phyloP scores from a whole-genome alignment of 331 rosid genomes.

The Quercus tomentella region DNA sequence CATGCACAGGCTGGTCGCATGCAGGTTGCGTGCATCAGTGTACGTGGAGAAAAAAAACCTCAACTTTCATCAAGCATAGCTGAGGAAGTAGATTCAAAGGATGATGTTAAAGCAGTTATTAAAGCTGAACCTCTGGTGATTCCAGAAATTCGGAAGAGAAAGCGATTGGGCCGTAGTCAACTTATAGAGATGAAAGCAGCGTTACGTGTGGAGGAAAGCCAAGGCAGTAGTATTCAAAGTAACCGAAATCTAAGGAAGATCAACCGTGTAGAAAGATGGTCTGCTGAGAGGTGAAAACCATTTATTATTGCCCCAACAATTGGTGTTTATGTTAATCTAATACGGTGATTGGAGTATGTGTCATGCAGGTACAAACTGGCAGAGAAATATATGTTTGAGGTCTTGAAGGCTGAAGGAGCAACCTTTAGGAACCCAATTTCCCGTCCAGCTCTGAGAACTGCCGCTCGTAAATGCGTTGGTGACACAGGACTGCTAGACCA shows the following conservation, averaged over 20 bases:
- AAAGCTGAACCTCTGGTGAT: conserved; percentile 36
- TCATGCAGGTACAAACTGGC: conserved; percentile 64
- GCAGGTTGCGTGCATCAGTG: conserved; percentile 22
- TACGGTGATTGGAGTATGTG: not conserved
- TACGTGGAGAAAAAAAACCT: conserved; percentile 23
- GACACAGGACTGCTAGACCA: conserved; percentile 93
- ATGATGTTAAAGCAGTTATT: conserved; percentile 26
- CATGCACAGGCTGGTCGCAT: conserved; percentile 34
- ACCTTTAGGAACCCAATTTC: conserved; percentile 63
- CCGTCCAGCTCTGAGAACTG: conserved; percentile 59
- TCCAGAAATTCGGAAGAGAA: conserved; percentile 56
- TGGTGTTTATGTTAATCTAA: not conserved
- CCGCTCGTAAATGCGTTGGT: conserved; percentile 72
- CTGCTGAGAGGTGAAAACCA: conserved; percentile 54
- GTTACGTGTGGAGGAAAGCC: conserved; percentile 20
- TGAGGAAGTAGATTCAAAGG: conserved; percentile 35
- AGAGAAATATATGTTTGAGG: conserved; percentile 67
- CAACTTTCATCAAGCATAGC: conserved; percentile 23
- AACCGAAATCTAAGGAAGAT: conserved; percentile 36
- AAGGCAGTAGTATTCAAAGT: conserved; percentile 11
- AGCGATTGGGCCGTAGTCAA: conserved; percentile 47
- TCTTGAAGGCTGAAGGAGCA: conserved; percentile 69
- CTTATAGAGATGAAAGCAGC: conserved; percentile 50
- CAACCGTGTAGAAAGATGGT: conserved; percentile 60
- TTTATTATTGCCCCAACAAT: not conserved